phyloP scores from a whole-genome alignment of 2,329 filamentous ascomycete genomes.

The Cucurbitaria berberidis region DNA sequence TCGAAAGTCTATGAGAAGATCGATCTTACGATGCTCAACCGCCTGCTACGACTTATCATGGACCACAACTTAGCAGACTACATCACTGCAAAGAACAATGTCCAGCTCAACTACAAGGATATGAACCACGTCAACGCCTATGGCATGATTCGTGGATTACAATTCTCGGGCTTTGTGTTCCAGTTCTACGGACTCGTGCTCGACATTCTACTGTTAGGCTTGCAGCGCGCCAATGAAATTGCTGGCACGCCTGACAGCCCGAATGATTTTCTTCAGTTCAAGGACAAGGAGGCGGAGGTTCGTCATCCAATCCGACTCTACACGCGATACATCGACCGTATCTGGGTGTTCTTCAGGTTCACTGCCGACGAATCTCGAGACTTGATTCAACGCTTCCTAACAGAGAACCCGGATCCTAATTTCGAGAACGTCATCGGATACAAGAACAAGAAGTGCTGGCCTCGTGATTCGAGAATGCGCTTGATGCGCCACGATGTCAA shows the following conservation, averaged over 20 bases:
- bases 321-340: constrained; percentile 95
- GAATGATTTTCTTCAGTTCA: constrained; percentile 97
- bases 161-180: constrained; percentile 98
- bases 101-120: constrained; percentile 98
- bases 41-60: constrained; percentile 93
- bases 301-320: constrained; percentile 97
- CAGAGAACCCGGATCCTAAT: constrained; percentile 97
- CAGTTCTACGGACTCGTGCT: constrained; percentile 98
- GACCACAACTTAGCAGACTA: constrained; percentile 99
- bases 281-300: constrained; percentile 88
- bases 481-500: constrained; percentile 99
- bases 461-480: constrained; percentile 94
- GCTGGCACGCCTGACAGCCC: constrained; percentile 91
- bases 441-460: constrained; percentile 99
- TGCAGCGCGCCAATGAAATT: constrained; percentile 97
- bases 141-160: constrained; percentile 95
- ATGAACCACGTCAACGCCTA: constrained; percentile 99
- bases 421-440: constrained; percentile 99
- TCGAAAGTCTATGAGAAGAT: constrained; percentile 99
- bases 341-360: constrained; percentile 97
- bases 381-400: constrained; percentile 95
- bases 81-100: constrained; percentile 99
- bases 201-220: constrained; percentile 86
- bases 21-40: constrained; percentile 92
- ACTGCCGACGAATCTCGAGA: constrained; percentile 92